phyloP scores from a whole-genome alignment of 139 green algal species.

The Tetradesmus lagerheimii region DNA sequence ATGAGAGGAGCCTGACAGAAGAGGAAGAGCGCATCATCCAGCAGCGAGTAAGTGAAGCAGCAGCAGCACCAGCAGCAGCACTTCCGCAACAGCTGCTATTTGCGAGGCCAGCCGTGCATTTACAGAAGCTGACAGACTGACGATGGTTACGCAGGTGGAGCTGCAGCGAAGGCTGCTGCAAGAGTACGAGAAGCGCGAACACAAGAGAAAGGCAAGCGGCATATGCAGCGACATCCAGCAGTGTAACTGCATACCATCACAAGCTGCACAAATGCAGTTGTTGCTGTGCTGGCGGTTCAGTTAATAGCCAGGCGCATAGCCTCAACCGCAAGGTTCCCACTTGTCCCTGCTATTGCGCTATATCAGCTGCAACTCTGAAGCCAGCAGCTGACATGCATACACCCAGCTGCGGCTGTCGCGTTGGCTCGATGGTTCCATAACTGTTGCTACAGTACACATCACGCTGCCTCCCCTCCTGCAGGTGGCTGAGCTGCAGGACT shows the following conservation, averaged over 20 bases:
- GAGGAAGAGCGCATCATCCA: conserved; percentile 84
- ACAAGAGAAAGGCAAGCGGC: conserved; percentile 65
- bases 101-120: not conserved
- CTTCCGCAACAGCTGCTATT: not conserved
- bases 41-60: conserved; percentile 65
- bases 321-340: too few relatives aligned
- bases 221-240: not conserved
- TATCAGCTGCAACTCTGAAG: too few relatives aligned
- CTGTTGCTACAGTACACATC: not conserved
- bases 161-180: conserved; percentile 80
- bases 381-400: too few relatives aligned
- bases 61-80: not conserved
- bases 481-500: conserved; percentile 72
- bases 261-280: not conserved
- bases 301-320: too few relatives aligned
- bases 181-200: conserved; percentile 80
- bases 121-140: not conserved
- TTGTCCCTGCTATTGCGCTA: too few relatives aligned
- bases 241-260: not conserved
- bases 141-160: conserved; percentile 63
- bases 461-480: conserved; percentile 42
- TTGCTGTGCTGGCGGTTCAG: too few relatives aligned
- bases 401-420: not conserved
- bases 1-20: conserved; percentile 78
- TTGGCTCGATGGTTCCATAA: not conserved